Evolutionary conservation across 169 alveolate species (phyloP).

Genomic region (Plasmodium malariae): DNA sequence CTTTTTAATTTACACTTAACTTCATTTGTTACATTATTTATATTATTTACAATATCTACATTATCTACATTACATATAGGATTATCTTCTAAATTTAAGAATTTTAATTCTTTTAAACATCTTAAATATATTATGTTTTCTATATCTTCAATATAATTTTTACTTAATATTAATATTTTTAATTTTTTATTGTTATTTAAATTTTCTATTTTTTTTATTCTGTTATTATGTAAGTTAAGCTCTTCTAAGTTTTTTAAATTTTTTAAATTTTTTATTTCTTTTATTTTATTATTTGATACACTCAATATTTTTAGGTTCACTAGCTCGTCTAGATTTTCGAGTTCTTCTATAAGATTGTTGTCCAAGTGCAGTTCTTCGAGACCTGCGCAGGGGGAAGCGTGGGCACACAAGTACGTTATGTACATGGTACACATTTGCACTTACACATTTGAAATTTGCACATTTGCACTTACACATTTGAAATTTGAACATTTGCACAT

Average conservation of each 20-base stretch:
- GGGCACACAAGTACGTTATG: too few relatives aligned
- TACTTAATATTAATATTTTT: constrained; percentile 58
- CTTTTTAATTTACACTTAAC: constrained; percentile 3
- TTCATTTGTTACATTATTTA: neutral
- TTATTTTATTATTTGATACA: constrained; percentile 42
- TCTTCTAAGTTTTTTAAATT: constrained; percentile 28
- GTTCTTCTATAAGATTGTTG: constrained; percentile 62
- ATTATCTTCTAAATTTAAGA: constrained; percentile 48
- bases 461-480: too few relatives aligned
- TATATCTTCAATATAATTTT: constrained; percentile 29
- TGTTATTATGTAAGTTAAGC: constrained; percentile 50
- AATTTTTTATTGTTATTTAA: constrained; percentile 34
- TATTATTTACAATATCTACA: too few relatives aligned
- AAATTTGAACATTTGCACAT: too few relatives aligned
- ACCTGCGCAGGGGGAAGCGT: neutral
- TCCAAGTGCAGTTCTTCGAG: constrained; percentile 53
- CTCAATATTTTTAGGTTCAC: constrained; percentile 29
- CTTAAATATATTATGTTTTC: constrained; percentile 23
- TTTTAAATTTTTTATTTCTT: constrained; percentile 50
- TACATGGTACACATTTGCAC: too few relatives aligned
- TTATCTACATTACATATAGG: constrained; percentile 41
- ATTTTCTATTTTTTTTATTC: constrained; percentile 56
- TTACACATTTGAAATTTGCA: too few relatives aligned
- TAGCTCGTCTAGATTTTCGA: constrained; percentile 46
- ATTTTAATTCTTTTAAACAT: constrained; percentile 35